Conservation (phyloP, 2,329 filamentous ascomycete species). For the Capronia epimyces region DNA sequence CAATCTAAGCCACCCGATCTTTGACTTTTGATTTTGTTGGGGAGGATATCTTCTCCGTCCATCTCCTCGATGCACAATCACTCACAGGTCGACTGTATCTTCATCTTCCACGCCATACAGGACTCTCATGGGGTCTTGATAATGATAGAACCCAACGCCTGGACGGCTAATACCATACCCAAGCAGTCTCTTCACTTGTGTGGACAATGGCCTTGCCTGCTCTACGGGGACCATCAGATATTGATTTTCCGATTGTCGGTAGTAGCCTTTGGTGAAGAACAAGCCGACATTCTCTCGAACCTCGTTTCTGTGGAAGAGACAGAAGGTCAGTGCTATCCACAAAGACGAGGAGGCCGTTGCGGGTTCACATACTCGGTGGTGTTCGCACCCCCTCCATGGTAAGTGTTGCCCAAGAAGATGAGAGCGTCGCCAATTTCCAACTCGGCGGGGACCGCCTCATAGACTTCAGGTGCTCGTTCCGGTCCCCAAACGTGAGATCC, state of each 20-base stretch:
- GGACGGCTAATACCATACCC: constrained; percentile 29
- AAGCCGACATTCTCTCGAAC: constrained; percentile 23
- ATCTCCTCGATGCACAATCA: no score
- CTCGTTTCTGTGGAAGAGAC: constrained; percentile 24
- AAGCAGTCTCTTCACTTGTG: constrained; percentile 27
- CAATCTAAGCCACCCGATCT: constrained; percentile 6
- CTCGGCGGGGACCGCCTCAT: constrained; percentile 29
- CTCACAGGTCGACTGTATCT: constrained; percentile 34
- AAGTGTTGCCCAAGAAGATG: constrained; percentile 34
- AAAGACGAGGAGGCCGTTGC: no score
- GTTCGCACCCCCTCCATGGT: constrained; percentile 34
- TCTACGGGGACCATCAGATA: constrained; percentile 29
- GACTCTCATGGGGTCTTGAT: constrained; percentile 28
- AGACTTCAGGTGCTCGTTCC: constrained; percentile 10
- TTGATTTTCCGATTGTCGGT: constrained; percentile 30
- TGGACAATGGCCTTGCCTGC: constrained; percentile 23
- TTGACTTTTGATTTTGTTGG: no score
- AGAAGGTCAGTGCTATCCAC: no score
- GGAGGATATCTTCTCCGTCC: no score
- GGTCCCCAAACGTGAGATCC: constrained; percentile 29
- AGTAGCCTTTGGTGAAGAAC: constrained; percentile 22
- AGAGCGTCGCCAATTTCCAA: constrained; percentile 36
- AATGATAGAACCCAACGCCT: constrained; percentile 26
- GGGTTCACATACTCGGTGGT: constrained; percentile 14
- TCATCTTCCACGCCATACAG: constrained; percentile 31